A percentile compares a stretch with the other conserved stretches of the same genome.
These are phyloP conservation scores for Sporothrix schenckii DNA, from an alignment of 2,329 filamentous ascomycete genomes.

Conservation along the genomic window DNA sequence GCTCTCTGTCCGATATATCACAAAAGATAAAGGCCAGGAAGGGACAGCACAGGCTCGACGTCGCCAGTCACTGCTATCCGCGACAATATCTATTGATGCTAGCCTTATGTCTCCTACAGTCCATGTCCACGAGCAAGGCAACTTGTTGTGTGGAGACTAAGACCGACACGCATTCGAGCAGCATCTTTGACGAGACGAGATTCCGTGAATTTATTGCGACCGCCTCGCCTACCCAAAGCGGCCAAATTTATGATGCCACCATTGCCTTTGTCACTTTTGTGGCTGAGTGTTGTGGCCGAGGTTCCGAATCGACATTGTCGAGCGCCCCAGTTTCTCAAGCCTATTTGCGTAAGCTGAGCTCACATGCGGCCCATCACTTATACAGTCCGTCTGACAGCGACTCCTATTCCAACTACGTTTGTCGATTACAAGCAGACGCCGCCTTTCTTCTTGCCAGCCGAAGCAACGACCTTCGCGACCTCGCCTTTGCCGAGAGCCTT, in stretches of 20 bases:
- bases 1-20: neutral
- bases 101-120: neutral
- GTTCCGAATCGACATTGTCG: constrained; percentile 36
- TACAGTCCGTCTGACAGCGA: constrained; percentile 38
- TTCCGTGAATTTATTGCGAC: neutral
- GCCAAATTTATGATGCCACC: constrained; percentile 42
- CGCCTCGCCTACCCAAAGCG: constrained; percentile 27
- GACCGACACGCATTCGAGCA: neutral
- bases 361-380: constrained; percentile 42
- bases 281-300: constrained; percentile 53
- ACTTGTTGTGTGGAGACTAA: no score
- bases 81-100: constrained; percentile 10
- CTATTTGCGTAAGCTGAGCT: constrained; percentile 48
- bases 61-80: neutral
- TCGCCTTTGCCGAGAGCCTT: constrained; percentile 57
- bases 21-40: neutral
- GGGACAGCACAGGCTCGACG: neutral
- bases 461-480: constrained; percentile 57
- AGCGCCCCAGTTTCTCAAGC: constrained; percentile 42
- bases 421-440: constrained; percentile 50
- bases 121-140: no score
- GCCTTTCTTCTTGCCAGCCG: constrained; percentile 57
- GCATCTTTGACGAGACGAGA: neutral
- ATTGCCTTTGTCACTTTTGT: constrained; percentile 50
- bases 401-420: constrained; percentile 41